Evolutionary conservation across 2,329 filamentous ascomycete genomes (phyloP).

Genomic region (Fusarium paranaense): DNA sequence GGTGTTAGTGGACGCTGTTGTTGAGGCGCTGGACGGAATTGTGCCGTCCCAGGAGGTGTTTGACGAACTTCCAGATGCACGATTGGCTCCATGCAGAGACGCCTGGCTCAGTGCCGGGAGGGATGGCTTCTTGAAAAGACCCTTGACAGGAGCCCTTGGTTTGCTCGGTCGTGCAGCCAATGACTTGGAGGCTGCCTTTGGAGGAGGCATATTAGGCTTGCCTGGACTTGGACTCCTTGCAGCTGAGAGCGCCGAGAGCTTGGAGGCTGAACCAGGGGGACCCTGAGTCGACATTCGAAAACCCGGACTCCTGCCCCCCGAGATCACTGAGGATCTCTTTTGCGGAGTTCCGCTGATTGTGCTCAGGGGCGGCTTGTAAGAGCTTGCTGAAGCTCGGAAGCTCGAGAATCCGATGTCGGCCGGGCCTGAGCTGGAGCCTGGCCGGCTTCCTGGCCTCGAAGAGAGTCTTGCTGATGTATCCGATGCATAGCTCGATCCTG

Average conservation of each 20-base stretch:
- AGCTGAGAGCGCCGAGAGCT: slow-evolving; percentile 42
- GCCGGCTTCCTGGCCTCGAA: slow-evolving; percentile 64
- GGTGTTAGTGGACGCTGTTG: slow-evolving; percentile 27
- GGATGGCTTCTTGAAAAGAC: slow-evolving; percentile 67
- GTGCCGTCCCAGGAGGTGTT: slow-evolving; percentile 47
- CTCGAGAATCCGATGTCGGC: slow-evolving; percentile 52
- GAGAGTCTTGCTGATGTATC: slow-evolving; percentile 66
- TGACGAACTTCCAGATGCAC: slow-evolving; percentile 31
- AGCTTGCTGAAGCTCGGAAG: slow-evolving; percentile 58
- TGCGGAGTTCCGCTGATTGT: slow-evolving; percentile 60
- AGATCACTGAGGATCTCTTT: slow-evolving; percentile 38
- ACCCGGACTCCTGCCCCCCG: slow-evolving; percentile 39
- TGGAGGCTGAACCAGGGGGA: slow-evolving; percentile 39
- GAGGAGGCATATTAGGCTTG: slow-evolving; percentile 47
- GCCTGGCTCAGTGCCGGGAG: slow-evolving; percentile 53
- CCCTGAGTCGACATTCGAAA: slow-evolving; percentile 36
- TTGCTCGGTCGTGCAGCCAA: slow-evolving; percentile 59
- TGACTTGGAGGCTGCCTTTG: slow-evolving; percentile 61
- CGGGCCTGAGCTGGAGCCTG: slow-evolving; percentile 65
- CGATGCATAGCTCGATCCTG: slow-evolving; percentile 70
- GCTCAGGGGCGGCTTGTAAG: slow-evolving; percentile 58
- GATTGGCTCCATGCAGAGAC: slow-evolving; percentile 22
- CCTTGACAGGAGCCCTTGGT: slow-evolving; percentile 64
- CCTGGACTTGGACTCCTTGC: slow-evolving; percentile 54
- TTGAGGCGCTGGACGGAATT: slow-evolving; percentile 39